phyloP scores from a whole-genome alignment of 345 rosid species.

The Anacardium occidentale region DNA sequence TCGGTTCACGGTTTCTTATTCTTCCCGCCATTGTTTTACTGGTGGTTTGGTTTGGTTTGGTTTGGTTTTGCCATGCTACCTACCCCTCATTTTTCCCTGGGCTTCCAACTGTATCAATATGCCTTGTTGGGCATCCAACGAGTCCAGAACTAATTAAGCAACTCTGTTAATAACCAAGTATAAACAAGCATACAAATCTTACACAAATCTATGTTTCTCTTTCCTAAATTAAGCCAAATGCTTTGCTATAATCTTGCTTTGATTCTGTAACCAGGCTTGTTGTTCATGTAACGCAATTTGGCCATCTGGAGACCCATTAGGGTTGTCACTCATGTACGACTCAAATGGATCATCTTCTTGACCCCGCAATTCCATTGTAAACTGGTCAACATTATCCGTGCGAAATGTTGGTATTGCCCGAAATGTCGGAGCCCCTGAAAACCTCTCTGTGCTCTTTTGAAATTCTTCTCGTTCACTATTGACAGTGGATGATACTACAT shows the following conservation, averaged over 20 bases:
- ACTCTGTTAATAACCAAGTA: conserved; percentile 1
- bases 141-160: neutral
- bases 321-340: conserved; percentile 14
- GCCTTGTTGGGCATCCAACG: too few species aligned
- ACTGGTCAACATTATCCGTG: conserved; percentile 12
- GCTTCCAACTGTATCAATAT: too few species aligned
- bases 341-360: conserved; percentile 53
- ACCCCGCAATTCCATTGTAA: neutral
- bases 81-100: too few species aligned
- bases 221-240: conserved; percentile 33
- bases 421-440: conserved; percentile 51
- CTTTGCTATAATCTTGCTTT: conserved; percentile 70
- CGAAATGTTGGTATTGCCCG: conserved; percentile 44
- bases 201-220: neutral
- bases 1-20: neutral
- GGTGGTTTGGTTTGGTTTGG: too few species aligned
- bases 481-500: neutral
- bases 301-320: conserved; percentile 28
- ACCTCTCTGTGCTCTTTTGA: conserved; percentile 11
- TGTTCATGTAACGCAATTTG: conserved; percentile 51
- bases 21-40: conserved; percentile 8
- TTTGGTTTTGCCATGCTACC: too few species aligned
- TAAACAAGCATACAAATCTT: neutral
- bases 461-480: conserved; percentile 3
- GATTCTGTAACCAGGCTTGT: conserved; percentile 66